Evolutionary conservation across 2,329 filamentous ascomycete genomes (phyloP).

Genomic region (Monosporascus ibericus): DNA sequence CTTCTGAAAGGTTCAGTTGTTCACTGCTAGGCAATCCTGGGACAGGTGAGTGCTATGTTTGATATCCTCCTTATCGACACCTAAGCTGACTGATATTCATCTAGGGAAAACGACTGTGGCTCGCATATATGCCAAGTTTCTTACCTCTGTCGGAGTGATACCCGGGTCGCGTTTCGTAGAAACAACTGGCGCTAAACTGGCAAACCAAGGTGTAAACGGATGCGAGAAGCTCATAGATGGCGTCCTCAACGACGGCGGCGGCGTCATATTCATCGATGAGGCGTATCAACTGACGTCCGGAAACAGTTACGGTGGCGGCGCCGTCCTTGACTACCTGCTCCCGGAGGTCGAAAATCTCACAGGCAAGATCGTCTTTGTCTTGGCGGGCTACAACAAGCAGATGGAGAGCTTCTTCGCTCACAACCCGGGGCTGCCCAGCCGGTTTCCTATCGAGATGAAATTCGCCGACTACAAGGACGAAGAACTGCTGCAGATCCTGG

Average conservation of each 20-base stretch:
- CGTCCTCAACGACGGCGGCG: conserved; percentile 53
- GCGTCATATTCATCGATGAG: conserved; percentile 72
- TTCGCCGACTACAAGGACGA: conserved; percentile 65
- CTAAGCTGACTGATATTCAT: neutral
- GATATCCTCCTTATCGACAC: too few relatives aligned
- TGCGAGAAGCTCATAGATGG: conserved; percentile 49
- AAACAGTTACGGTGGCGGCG: conserved; percentile 49
- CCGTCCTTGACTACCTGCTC: conserved; percentile 65
- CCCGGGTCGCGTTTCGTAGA: conserved; percentile 55
- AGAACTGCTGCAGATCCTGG: conserved; percentile 58
- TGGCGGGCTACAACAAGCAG: conserved; percentile 67
- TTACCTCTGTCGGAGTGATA: conserved; percentile 54
- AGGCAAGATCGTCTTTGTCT: conserved; percentile 64
- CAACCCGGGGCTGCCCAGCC: conserved; percentile 64
- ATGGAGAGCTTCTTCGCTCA: conserved; percentile 75
- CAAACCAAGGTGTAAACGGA: conserved; percentile 51
- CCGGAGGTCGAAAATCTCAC: conserved; percentile 66
- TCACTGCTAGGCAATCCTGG: conserved; percentile 67
- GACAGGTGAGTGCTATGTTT: conserved; percentile 44
- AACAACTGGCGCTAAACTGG: conserved; percentile 59
- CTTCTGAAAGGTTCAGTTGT: conserved; percentile 54
- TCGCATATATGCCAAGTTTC: conserved; percentile 58
- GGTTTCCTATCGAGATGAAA: conserved; percentile 58
- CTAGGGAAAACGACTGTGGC: conserved; percentile 68
- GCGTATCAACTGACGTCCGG: conserved; percentile 66